Base-by-base conservation (phyloP, 257 asterid species). In the Mentha longifolia region DNA sequence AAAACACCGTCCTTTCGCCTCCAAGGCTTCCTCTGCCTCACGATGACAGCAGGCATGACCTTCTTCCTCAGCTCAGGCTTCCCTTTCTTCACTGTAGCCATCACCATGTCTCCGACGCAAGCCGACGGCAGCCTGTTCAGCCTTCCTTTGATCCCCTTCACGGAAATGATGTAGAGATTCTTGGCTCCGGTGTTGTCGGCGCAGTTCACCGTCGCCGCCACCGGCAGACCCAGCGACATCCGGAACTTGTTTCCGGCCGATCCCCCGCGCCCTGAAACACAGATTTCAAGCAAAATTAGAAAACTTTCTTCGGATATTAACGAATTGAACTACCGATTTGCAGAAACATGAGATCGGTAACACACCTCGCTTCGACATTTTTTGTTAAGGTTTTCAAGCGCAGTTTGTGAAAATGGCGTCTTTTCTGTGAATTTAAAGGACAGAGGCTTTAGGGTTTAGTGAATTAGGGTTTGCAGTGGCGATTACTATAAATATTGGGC, bases 21-120 rank as follows among this genome's bases (percentile, higher is more conserved):
- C 86, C 88, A 85, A 2, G 90, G 90, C 81, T 87, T 85, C 3
- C 90, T 70, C 65, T 83, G 88, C 59, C 92, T 79, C 9, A 87
- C 91, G 57, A 83, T 85, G 47, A 87, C 93, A 50, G 91, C 92
- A 0, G 90, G 92, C 90, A 81, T 86, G n/a, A 86, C 92, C 84
- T 82, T 84, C 77, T 88, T 86, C 71, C 91, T 71, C 74, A 85
- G 66, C 22, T 85, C 95, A 71, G 92, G 92, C 73, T 86, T 88
- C 30, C 95, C 88, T 70, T 86, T 88, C 68, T 89, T 86, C 51
- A 86, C 96, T 22, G 94, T 85, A 47, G 88, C 89, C 92, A 86
- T 88, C 28, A 85, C 94, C 94, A 85, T 87, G 72, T 87, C 91
- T 9, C 86, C 91, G 0, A 85, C 94, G 58, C 94, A 86, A 55